These are phyloP conservation scores for Phlyctochytrium bullatum DNA, from an alignment of 192 early-diverging fungal species.

Conservation along the genomic window DNA sequence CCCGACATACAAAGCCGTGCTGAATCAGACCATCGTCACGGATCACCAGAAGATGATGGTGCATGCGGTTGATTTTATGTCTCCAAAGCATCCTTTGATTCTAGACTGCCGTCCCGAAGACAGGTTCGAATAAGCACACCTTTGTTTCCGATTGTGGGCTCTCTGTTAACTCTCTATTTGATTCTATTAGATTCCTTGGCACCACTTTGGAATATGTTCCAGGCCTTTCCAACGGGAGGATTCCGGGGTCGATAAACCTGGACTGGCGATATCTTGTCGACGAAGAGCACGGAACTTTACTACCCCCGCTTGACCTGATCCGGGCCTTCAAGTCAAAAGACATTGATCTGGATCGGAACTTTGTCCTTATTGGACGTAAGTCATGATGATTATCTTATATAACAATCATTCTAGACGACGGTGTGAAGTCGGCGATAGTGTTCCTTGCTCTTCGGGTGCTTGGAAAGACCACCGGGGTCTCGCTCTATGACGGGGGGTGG, in stretches of 20 bases:
- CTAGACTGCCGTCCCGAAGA: not conserved
- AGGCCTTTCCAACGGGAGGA: constrained; percentile 11
- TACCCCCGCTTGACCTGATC: constrained; percentile 17
- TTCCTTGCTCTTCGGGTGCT: constrained; percentile 14
- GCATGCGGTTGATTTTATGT: constrained; percentile 34
- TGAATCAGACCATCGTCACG: constrained; percentile 28
- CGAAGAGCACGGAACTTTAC: constrained; percentile 1
- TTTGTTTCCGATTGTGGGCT: not conserved
- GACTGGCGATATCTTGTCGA: constrained; percentile 15
- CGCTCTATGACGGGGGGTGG: constrained; percentile 25
- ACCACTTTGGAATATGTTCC: constrained; percentile 1
- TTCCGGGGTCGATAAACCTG: constrained; percentile 18
- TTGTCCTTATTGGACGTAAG: constrained; percentile 17
- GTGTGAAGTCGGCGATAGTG: constrained; percentile 13
- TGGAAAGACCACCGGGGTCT: constrained; percentile 17
- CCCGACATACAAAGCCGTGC: constrained; percentile 22
- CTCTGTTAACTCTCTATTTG: constrained; percentile 4
- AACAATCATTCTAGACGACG: constrained; percentile 20
- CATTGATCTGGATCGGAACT: constrained; percentile 17
- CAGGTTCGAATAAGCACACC: not conserved
- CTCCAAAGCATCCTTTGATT: constrained; percentile 2
- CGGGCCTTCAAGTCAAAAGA: constrained; percentile 14
- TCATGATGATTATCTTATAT: not conserved
- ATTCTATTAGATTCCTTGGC: constrained; percentile 3
- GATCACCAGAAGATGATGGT: constrained; percentile 35